Evolutionary conservation across 2,329 filamentous ascomycete genomes (phyloP).

Genomic region (Paecilomyces niveus): DNA sequence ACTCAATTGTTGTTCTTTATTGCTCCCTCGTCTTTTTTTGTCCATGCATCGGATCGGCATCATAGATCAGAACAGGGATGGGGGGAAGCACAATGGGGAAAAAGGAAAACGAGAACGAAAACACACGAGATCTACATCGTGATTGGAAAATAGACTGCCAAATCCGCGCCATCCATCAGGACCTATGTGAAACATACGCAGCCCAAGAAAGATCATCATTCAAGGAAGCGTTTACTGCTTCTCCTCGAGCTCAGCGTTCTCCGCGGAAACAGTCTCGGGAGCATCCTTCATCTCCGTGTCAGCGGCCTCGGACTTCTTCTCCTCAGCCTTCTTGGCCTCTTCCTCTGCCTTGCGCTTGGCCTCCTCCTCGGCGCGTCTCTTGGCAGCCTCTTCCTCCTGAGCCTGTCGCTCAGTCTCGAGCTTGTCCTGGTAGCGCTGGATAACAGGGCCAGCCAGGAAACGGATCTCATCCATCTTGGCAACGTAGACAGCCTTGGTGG

Average conservation of each 20-base stretch:
- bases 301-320: constrained; percentile 37
- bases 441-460: constrained; percentile 79
- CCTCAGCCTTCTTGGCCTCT: constrained; percentile 49
- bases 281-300: constrained; percentile 57
- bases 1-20: neutral
- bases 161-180: constrained; percentile 1
- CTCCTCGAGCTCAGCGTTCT: constrained; percentile 25
- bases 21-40: neutral
- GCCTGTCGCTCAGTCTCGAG: constrained; percentile 76
- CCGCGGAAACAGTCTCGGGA: constrained; percentile 32
- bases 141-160: neutral
- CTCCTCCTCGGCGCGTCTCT: constrained; percentile 59
- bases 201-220: constrained; percentile 1
- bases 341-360: constrained; percentile 73
- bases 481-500: constrained; percentile 86
- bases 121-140: constrained; percentile 4
- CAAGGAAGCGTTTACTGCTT: constrained; percentile 21
- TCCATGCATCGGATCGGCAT: constrained; percentile 1
- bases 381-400: constrained; percentile 59
- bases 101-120: neutral
- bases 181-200: neutral
- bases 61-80: neutral
- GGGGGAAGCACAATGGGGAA: neutral
- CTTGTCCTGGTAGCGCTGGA: constrained; percentile 94
- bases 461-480: constrained; percentile 96